phyloP scores from a whole-genome alignment of 768 basidiomycete genomes.

The Lactarius akahatsu region DNA sequence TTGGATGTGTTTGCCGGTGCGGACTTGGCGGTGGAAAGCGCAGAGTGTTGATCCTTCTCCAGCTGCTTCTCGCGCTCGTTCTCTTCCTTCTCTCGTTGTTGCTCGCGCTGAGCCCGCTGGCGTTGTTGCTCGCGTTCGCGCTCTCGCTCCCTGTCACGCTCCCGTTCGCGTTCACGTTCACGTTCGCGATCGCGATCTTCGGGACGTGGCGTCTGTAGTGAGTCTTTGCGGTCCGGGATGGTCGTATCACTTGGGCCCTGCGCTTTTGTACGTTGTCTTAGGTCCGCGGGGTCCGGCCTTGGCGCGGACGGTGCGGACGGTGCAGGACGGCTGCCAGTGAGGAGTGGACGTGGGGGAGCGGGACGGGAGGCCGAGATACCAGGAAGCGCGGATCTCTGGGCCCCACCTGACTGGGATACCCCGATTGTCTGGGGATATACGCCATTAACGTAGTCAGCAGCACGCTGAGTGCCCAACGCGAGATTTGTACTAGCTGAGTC shows the following conservation, averaged over 20 bases:
- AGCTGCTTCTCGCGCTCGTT: slow-evolving; percentile 35
- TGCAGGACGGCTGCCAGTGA: slow-evolving; percentile 54
- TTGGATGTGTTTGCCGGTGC: slow-evolving; percentile 45
- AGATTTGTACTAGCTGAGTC: slow-evolving; percentile 38
- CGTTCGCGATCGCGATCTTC: slow-evolving; percentile 38
- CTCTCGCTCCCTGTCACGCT: slow-evolving; percentile 23
- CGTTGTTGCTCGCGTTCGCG: slow-evolving; percentile 26
- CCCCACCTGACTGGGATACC: slow-evolving; percentile 34
- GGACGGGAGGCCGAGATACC: slow-evolving; percentile 56
- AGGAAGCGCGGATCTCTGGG: slow-evolving; percentile 35
- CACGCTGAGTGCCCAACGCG: slow-evolving; percentile 51
- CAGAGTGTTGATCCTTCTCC: slow-evolving; percentile 28
- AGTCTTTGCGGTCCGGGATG: slow-evolving; percentile 52
- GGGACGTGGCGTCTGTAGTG: slow-evolving; percentile 34
- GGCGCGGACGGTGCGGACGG: slow-evolving; percentile 53
- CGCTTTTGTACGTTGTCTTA: slow-evolving; percentile 62
- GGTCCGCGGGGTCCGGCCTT: slow-evolving; percentile 58
- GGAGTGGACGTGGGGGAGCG: slow-evolving; percentile 66
- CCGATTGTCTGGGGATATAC: slow-evolving; percentile 45
- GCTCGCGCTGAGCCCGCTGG: slow-evolving; percentile 32
- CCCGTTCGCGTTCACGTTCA: slow-evolving; percentile 31
- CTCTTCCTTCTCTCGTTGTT: slow-evolving; percentile 38
- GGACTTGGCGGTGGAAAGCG: slow-evolving; percentile 46
- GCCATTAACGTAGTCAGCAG: slow-evolving; percentile 64
- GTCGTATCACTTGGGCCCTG: slow-evolving; percentile 46